Evolutionary conservation across 2,329 filamentous ascomycete genomes (phyloP).

Genomic region (Ophiocordyceps camponoti-rufipedis): DNA sequence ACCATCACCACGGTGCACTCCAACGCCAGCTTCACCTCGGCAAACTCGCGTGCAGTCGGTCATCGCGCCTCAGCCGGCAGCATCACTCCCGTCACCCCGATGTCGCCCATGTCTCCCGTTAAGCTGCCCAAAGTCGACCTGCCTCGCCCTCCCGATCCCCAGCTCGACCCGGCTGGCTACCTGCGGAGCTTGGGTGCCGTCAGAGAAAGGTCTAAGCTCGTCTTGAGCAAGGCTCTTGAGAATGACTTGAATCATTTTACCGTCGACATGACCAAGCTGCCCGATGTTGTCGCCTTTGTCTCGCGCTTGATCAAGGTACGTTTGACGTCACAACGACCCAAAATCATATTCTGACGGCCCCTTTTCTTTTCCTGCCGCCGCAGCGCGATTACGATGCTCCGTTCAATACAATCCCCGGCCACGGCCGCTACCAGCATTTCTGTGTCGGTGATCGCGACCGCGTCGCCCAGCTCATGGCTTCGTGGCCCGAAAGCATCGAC

Average conservation of each 20-base stretch:
- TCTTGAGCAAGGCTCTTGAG: slow-evolving; percentile 58
- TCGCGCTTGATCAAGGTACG: slow-evolving; percentile 87
- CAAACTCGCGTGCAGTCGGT: slow-evolving; percentile 25
- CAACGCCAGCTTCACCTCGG: slow-evolving; percentile 32
- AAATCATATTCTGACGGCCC: not conserved
- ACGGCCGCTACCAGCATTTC: slow-evolving; percentile 74
- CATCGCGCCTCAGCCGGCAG: slow-evolving; percentile 35
- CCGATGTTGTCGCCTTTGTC: slow-evolving; percentile 69
- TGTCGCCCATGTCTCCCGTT: slow-evolving; percentile 30
- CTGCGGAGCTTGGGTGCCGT: slow-evolving; percentile 80
- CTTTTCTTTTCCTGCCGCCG: not conserved
- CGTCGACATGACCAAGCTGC: slow-evolving; percentile 71
- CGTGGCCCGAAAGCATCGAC: slow-evolving; percentile 52
- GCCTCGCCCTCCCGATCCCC: slow-evolving; percentile 71
- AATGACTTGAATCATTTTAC: slow-evolving; percentile 75
- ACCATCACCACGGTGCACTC: slow-evolving; percentile 26
- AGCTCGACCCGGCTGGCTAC: slow-evolving; percentile 76
- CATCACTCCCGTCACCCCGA: slow-evolving; percentile 25
- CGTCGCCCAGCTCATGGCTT: slow-evolving; percentile 50
- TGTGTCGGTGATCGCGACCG: slow-evolving; percentile 61
- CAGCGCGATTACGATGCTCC: slow-evolving; percentile 37
- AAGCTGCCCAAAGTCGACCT: slow-evolving; percentile 60
- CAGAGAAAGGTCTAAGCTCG: slow-evolving; percentile 55
- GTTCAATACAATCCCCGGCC: slow-evolving; percentile 55
- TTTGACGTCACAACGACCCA: not conserved